Conservation (phyloP, 1,284 basidiomycete genomes). For the Athelia psychrophila region DNA sequence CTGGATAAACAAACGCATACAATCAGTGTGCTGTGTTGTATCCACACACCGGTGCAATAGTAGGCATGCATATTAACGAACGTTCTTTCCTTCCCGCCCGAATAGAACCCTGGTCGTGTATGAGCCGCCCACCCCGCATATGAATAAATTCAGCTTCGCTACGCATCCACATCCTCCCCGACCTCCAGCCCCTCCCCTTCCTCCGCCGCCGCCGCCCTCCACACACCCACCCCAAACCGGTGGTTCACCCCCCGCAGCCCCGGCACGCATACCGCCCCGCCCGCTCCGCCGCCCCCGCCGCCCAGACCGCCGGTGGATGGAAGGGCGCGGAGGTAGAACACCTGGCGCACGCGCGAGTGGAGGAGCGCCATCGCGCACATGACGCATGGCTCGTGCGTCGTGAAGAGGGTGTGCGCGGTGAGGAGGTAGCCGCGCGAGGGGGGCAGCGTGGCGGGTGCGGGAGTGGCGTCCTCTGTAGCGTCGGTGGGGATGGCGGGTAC, state of each 20-base stretch:
- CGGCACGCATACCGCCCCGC: slow-evolving; percentile 67
- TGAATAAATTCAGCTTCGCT: too few relatives aligned
- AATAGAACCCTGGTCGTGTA: too few relatives aligned
- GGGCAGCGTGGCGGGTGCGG: too few relatives aligned
- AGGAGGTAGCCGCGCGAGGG: slow-evolving; percentile 70
- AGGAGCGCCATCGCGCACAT: slow-evolving; percentile 95
- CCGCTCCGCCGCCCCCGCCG: slow-evolving; percentile 53
- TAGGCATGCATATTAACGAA: too few relatives aligned
- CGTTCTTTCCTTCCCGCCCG: too few relatives aligned
- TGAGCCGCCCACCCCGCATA: too few relatives aligned
- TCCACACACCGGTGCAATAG: too few relatives aligned
- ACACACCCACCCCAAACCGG: slow-evolving; percentile 67
- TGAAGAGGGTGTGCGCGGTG: slow-evolving; percentile 79
- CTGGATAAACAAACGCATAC: too few relatives aligned
- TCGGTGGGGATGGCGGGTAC: slow-evolving; percentile 2
- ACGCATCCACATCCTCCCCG: too few relatives aligned
- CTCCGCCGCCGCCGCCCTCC: slow-evolving; percentile 31
- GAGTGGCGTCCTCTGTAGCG: slow-evolving; percentile 11
- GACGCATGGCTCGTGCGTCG: slow-evolving; percentile 92
- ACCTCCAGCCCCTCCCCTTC: too few relatives aligned
- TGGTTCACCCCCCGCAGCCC: slow-evolving; percentile 81
- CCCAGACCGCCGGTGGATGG: slow-evolving; percentile 47
- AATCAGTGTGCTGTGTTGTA: too few relatives aligned
- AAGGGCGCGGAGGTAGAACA: slow-evolving; percentile 76
- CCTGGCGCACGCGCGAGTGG: slow-evolving; percentile 86